Evolutionary conservation across 2,329 filamentous ascomycete species (phyloP).

Genomic region (Eurotiales sp.): DNA sequence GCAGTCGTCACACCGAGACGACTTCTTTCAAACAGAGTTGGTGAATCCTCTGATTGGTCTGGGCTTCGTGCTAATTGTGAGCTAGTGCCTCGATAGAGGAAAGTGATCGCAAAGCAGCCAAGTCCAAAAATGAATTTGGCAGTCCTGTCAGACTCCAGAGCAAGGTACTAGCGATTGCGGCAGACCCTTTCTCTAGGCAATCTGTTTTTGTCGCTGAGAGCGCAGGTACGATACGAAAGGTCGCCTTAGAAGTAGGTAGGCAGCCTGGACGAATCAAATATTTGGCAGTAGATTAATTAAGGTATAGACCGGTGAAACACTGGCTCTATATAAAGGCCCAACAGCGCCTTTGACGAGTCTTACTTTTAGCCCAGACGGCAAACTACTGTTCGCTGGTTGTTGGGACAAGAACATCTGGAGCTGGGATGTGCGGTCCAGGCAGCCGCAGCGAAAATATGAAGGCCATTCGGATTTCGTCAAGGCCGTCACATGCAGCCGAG

Average conservation of each 20-base stretch:
- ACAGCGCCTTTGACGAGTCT: conserved; percentile 76
- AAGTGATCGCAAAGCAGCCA: conserved; percentile 62
- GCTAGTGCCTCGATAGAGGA: conserved; percentile 47
- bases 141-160: conserved; percentile 75
- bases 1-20: conserved; percentile 66
- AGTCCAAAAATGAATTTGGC: conserved; percentile 78
- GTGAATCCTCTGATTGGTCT: conserved; percentile 26
- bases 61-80: conserved; percentile 7
- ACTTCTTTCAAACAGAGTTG: conserved; percentile 93
- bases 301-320: conserved; percentile 42
- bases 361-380: conserved; percentile 58
- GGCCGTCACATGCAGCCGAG: conserved; percentile 60
- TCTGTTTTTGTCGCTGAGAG: conserved; percentile 81
- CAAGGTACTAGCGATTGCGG: conserved; percentile 73
- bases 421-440: conserved; percentile 64
- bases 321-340: conserved; percentile 64
- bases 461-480: conserved; percentile 94
- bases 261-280: neutral
- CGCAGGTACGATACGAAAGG: conserved; percentile 69
- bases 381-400: conserved; percentile 72
- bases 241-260: conserved; percentile 70
- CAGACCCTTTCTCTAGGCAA: conserved; percentile 61
- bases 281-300: conserved; percentile 11
- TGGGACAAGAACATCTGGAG: conserved; percentile 95
- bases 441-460: conserved; percentile 57